Conservation (phyloP, 352 stramenopile genomes). For the Phytophthora citrophthora region DNA sequence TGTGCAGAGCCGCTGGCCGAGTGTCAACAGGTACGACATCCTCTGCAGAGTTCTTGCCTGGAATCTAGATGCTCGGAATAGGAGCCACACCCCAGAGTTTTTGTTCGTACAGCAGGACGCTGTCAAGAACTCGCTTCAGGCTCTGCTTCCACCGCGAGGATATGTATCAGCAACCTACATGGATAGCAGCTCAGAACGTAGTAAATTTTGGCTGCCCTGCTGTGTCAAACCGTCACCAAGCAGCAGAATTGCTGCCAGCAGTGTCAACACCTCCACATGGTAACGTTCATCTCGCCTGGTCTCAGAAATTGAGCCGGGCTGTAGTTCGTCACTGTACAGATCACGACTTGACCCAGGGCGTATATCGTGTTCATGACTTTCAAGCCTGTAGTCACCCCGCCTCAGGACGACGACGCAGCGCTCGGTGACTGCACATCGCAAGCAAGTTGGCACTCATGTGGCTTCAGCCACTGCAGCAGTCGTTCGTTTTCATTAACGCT, state of each 20-base stretch:
- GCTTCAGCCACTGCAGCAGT: neutral
- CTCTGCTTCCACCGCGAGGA: neutral
- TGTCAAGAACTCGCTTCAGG: no score
- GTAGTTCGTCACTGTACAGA: slow-evolving; percentile 14
- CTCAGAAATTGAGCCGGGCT: slow-evolving; percentile 23
- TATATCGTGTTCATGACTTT: no score
- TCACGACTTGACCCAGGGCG: no score
- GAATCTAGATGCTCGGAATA: slow-evolving; percentile 1
- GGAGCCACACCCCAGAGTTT: neutral
- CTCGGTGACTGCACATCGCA: slow-evolving; percentile 1
- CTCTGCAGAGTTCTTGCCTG: neutral
- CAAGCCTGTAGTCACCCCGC: neutral
- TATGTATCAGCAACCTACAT: neutral
- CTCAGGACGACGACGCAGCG: slow-evolving; percentile 12
- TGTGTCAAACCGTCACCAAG: slow-evolving; percentile 13
- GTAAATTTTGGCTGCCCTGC: no score
- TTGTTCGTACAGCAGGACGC: no score
- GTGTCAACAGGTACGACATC: slow-evolving; percentile 12
- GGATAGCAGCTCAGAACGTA: neutral
- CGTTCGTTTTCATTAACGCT: slow-evolving; percentile 6
- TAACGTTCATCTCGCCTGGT: slow-evolving; percentile 3
- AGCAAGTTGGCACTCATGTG: neutral
- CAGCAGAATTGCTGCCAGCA: neutral
- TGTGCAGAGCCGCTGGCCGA: slow-evolving; percentile 6
- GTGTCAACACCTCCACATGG: neutral